Evolutionary conservation across 176 grass and related monocot genomes (phyloP).

Genomic region (Puya raimondii): DNA sequence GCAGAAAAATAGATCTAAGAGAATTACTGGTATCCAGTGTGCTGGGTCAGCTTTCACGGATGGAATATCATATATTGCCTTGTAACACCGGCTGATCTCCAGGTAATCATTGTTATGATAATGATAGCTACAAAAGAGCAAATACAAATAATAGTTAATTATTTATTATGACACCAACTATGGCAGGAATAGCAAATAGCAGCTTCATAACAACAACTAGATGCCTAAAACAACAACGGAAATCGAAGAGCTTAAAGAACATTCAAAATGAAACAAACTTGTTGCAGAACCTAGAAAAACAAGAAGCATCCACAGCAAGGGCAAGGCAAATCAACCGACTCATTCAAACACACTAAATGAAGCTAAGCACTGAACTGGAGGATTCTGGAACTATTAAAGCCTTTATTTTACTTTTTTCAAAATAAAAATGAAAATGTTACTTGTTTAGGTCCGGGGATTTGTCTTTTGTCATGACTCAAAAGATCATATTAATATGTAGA

Average conservation of each 20-base stretch:
- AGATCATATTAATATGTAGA: too few relatives aligned
- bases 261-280: too few relatives aligned
- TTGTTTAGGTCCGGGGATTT: too few relatives aligned
- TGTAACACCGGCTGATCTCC: conserved; percentile 90
- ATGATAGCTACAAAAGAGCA: conserved; percentile 45
- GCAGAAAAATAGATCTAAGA: background rate
- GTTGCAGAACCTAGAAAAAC: background rate
- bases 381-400: background rate
- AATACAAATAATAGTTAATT: background rate
- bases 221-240: background rate
- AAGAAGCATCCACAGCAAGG: background rate
- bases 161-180: too few relatives aligned
- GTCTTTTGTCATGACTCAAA: too few relatives aligned
- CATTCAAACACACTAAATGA: background rate
- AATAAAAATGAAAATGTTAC: too few relatives aligned
- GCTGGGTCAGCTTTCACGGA: conserved; percentile 64
- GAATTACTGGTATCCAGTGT: conserved; percentile 79
- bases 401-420: too few relatives aligned
- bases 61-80: conserved; percentile 90
- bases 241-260: too few relatives aligned
- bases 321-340: background rate
- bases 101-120: conserved; percentile 85
- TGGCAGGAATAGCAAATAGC: background rate
- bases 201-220: background rate
- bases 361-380: background rate